Conservation (phyloP, 352 stramenopile species). For the Phytophthora rubi region DNA sequence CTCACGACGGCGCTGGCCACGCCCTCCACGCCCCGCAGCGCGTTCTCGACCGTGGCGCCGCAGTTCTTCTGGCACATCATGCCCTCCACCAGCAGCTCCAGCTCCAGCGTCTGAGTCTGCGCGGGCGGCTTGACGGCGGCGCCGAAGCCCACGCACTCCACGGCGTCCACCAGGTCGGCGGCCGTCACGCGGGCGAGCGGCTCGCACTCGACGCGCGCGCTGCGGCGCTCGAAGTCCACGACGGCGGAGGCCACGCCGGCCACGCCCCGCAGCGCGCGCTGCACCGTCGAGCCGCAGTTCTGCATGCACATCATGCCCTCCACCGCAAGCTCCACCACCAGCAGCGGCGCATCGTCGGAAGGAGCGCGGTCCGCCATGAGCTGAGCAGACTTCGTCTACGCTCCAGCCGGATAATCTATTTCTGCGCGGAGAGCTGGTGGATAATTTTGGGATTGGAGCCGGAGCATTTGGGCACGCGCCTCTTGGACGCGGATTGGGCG, state of each 20-base stretch:
- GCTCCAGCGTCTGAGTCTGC: neutral
- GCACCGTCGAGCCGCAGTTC: slow-evolving; percentile 93
- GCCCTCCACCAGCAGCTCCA: slow-evolving; percentile 88
- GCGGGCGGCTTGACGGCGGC: slow-evolving; percentile 45
- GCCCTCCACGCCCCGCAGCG: slow-evolving; percentile 75
- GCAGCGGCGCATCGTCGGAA: neutral
- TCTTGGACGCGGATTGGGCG: slow-evolving; percentile 5
- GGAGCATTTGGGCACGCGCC: neutral
- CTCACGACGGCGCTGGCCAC: slow-evolving; percentile 71
- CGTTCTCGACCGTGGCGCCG: slow-evolving; percentile 90
- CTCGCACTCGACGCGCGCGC: slow-evolving; percentile 59
- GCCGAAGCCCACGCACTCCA: slow-evolving; percentile 83
- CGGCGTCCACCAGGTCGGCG: slow-evolving; percentile 70
- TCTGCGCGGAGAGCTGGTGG: neutral
- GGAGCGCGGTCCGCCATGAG: slow-evolving; percentile 3
- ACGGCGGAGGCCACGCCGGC: slow-evolving; percentile 70
- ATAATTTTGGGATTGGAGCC: neutral
- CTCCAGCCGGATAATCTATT: neutral
- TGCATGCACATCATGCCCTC: slow-evolving; percentile 97
- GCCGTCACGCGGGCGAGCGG: slow-evolving; percentile 44
- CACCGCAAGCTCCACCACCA: slow-evolving; percentile 73
- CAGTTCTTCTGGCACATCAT: slow-evolving; percentile 97
- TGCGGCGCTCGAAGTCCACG: slow-evolving; percentile 72
- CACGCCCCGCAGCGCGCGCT: slow-evolving; percentile 72
- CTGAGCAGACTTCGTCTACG: neutral